These are phyloP conservation scores for Picochlorum sp. DNA, from an alignment of 139 green algal genomes.

Conservation along the genomic window DNA sequence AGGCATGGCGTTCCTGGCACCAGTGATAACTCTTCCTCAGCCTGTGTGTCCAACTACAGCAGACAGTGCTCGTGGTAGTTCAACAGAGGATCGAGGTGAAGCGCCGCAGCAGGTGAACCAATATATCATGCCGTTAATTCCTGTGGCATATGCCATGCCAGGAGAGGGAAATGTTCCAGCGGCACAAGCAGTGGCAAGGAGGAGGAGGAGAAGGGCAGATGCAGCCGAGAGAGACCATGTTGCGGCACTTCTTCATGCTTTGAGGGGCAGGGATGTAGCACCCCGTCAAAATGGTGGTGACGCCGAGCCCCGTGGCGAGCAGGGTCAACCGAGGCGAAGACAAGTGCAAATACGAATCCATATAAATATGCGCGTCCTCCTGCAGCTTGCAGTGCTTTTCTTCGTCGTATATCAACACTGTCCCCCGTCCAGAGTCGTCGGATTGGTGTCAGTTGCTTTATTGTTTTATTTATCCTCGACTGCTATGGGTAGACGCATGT, in stretches of 20 bases:
- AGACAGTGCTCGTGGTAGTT: not conserved
- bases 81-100: not conserved
- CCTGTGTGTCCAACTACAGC: conserved; percentile 7
- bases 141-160: conserved; percentile 11
- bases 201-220: conserved; percentile 9
- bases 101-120: not conserved
- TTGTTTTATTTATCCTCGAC: conserved; percentile 47
- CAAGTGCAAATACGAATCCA: conserved; percentile 40
- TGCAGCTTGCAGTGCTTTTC: conserved; percentile 54
- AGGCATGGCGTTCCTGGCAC: conserved; percentile 15
- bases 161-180: conserved; percentile 7
- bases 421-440: conserved; percentile 49
- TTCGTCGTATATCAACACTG: conserved; percentile 69
- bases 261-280: no score
- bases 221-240: no score
- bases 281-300: not conserved
- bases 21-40: conserved; percentile 23
- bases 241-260: no score
- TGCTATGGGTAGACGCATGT: conserved; percentile 38
- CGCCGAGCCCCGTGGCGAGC: not conserved
- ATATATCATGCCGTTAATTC: conserved; percentile 1
- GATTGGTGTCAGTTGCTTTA: conserved; percentile 36
- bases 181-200: conserved; percentile 15
- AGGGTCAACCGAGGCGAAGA: not conserved
- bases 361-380: conserved; percentile 50